A percentile compares a stretch with the other conserved stretches of the same genome.
Evolutionary conservation across 1,284 basidiomycete species (phyloP).

Genomic region (Ganoderma resinaceum): DNA sequence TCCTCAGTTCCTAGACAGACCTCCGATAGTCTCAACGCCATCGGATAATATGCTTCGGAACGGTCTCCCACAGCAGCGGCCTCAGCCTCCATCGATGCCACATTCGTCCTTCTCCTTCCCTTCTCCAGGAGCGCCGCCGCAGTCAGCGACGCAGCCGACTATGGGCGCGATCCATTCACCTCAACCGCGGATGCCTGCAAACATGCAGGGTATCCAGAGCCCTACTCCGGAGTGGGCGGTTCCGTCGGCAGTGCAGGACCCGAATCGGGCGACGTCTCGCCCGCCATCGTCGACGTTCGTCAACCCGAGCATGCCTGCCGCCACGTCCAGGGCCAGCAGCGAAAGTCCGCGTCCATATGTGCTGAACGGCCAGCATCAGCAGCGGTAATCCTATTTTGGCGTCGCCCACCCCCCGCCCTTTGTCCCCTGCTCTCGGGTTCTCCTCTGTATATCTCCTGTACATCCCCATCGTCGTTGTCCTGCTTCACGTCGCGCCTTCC

Average conservation of each 20-base stretch:
- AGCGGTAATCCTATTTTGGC: slow-evolving; percentile 56
- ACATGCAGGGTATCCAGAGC: slow-evolving; percentile 44
- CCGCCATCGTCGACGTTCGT: slow-evolving; percentile 58
- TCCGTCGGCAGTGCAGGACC: slow-evolving; percentile 44
- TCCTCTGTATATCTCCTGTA: not conserved
- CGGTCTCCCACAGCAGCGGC: slow-evolving; percentile 43
- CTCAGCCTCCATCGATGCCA: slow-evolving; percentile 48
- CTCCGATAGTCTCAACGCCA: slow-evolving; percentile 41
- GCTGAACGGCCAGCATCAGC: slow-evolving; percentile 53
- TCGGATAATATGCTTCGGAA: slow-evolving; percentile 51
- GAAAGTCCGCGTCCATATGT: slow-evolving; percentile 52
- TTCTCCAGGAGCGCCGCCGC: slow-evolving; percentile 40
- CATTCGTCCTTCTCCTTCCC: slow-evolving; percentile 55
- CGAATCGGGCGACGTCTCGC: slow-evolving; percentile 53
- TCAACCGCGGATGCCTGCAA: slow-evolving; percentile 43
- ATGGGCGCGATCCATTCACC: slow-evolving; percentile 50
- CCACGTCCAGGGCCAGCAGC: slow-evolving; percentile 47
- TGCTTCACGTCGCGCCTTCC: slow-evolving; percentile 3
- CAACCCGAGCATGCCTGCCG: slow-evolving; percentile 37
- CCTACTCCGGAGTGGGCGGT: slow-evolving; percentile 61
- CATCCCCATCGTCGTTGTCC: slow-evolving; percentile 5
- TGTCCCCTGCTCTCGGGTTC: slow-evolving; percentile 5
- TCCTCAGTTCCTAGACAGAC: slow-evolving; percentile 45
- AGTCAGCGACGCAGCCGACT: slow-evolving; percentile 50
- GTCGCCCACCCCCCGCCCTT: slow-evolving; percentile 20